phyloP scores from a whole-genome alignment of 2,329 filamentous ascomycete genomes.

The Xenoacremonium recifei region DNA sequence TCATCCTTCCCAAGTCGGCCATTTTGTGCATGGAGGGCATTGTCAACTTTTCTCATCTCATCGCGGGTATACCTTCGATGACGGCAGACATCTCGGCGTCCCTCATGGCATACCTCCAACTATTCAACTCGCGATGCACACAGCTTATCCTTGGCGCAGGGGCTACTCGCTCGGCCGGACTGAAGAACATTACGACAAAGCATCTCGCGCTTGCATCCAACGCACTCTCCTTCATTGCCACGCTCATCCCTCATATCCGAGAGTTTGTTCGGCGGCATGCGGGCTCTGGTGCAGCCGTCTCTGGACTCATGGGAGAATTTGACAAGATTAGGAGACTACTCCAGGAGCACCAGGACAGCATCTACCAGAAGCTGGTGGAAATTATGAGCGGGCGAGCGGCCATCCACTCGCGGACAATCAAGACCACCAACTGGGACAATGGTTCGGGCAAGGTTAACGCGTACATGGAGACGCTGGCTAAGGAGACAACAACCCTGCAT shows the following conservation, averaged over 20 bases:
- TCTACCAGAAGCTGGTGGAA: slow-evolving; percentile 89
- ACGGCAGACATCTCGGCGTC: slow-evolving; percentile 76
- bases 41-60: slow-evolving; percentile 78
- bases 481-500: slow-evolving; percentile 82
- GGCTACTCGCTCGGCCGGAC: slow-evolving; percentile 80
- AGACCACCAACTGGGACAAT: slow-evolving; percentile 71
- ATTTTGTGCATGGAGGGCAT: slow-evolving; percentile 79
- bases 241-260: slow-evolving; percentile 83
- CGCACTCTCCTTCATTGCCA: slow-evolving; percentile 81
- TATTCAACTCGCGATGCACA: slow-evolving; percentile 95
- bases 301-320: slow-evolving; percentile 73
- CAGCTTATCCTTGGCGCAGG: slow-evolving; percentile 95
- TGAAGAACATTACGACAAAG: slow-evolving; percentile 96
- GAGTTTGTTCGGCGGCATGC: slow-evolving; percentile 85
- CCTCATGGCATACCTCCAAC: slow-evolving; percentile 80
- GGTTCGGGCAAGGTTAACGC: slow-evolving; percentile 48
- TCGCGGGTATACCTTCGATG: slow-evolving; percentile 85
- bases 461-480: slow-evolving; percentile 85
- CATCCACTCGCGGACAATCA: slow-evolving; percentile 72
- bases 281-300: slow-evolving; percentile 49
- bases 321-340: slow-evolving; percentile 81
- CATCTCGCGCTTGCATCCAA: slow-evolving; percentile 91
- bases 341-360: slow-evolving; percentile 86
- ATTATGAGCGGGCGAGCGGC: slow-evolving; percentile 82
- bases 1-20: slow-evolving; percentile 81